Conservation (phyloP, 345 rosid species). For the Fremontodendron californicum region DNA sequence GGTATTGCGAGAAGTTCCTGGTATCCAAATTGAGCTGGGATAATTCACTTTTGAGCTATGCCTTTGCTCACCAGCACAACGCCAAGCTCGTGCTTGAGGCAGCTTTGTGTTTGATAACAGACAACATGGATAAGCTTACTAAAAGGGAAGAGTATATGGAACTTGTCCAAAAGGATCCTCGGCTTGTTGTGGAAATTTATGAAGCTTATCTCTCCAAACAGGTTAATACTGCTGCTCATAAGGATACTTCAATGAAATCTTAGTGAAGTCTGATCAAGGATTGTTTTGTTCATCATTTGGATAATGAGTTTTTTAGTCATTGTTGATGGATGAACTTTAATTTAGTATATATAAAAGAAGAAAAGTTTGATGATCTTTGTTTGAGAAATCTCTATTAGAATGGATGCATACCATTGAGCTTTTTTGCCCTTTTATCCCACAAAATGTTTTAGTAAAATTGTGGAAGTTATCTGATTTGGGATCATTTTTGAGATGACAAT, state of each 20-base stretch:
- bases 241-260: conserved; percentile 26
- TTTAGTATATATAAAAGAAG: not conserved
- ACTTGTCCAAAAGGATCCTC: conserved; percentile 73
- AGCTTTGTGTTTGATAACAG: conserved; percentile 56
- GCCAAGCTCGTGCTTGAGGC: conserved; percentile 64
- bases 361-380: too few relatives aligned
- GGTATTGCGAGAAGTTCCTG: conserved; percentile 65
- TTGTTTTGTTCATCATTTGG: too few relatives aligned
- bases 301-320: too few relatives aligned
- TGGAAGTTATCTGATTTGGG: not conserved
- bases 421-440: too few relatives aligned
- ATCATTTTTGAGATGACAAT: not conserved
- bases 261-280: too few relatives aligned
- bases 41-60: conserved; percentile 63
- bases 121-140: conserved; percentile 77
- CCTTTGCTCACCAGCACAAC: conserved; percentile 83
- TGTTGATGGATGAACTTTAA: not conserved
- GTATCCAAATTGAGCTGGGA: conserved; percentile 71
- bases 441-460: not conserved
- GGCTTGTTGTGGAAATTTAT: conserved; percentile 70
- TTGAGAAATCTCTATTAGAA: not conserved
- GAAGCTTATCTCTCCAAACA: conserved; percentile 70
- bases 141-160: conserved; percentile 60
- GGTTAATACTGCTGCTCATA: conserved; percentile 69
- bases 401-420: too few relatives aligned